Base-by-base conservation (phyloP, 805 yeast species). In the Nakazawaea ambrosiae region DNA sequence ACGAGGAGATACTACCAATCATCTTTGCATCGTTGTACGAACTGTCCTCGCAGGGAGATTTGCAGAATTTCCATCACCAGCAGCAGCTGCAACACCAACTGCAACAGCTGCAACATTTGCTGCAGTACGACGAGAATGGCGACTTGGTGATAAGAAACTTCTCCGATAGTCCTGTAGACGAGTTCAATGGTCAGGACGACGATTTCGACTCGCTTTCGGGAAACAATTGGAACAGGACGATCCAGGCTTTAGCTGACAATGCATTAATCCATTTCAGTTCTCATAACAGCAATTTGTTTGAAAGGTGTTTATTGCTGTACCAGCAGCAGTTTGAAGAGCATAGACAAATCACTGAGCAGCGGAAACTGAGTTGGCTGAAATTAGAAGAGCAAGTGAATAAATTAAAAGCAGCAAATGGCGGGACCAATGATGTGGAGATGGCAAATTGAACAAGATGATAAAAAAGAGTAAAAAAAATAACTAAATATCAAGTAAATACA, bases 211-310 rank as follows among this genome's bases (percentile, higher is more conserved):
- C 66, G 19, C 10, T 17, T 4, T 28, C 36, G 16, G 34, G 60
- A 9, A 54, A 53, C 29, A 90, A 84, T 50, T 92, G 98, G 98
- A 92, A 92, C 59, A 74, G 92, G 50, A 87, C 95, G 27, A 89
- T 92, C 31, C 92, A 90, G 48, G 78, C 86, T 34, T 75, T 90
- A 68, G 94, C 96, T 2, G 88, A 77, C 62, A 84, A 83, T 41
- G 96, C 97, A 0, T 68, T 92, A 50, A 88, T 88, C 57, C 81
- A 86, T 39, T 89, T 92, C 53, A 77, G 89, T 78, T 97, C 90
- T 52, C 81, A 92, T 36, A 89, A 89, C 57, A 95, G 96, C 12
- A 79, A 81, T 7, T 67, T 90, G 19, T 92, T 86, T 60, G 96
- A 89, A 56, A 89, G 88, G 54, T 90, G 97, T 55, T 83, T 94